A percentile compares a stretch with the other conserved stretches of the same genome.
Conservation (phyloP, 2,329 filamentous ascomycete species). For the Fusarium temperatum region DNA sequence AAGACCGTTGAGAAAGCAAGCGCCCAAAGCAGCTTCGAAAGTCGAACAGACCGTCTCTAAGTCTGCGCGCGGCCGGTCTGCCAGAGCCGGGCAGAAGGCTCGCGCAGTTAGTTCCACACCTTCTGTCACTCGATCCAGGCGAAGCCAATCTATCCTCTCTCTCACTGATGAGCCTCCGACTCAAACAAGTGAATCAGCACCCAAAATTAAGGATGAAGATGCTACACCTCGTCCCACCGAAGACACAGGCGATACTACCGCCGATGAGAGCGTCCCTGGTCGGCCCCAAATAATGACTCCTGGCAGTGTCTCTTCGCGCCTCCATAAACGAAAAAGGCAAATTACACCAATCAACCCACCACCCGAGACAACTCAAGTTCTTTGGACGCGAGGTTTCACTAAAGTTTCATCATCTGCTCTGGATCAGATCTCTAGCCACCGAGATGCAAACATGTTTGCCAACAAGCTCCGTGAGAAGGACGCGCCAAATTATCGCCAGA, state of each 20-base stretch:
- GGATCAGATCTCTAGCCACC: conserved; percentile 80
- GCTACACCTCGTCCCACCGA: conserved; percentile 63
- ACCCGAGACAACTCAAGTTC: conserved; percentile 71
- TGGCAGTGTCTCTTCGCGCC: conserved; percentile 50
- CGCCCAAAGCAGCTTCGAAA: conserved; percentile 43
- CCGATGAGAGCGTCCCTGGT: conserved; percentile 60
- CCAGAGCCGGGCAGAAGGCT: conserved; percentile 49
- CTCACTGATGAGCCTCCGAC: conserved; percentile 59
- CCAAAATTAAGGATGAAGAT: conserved; percentile 68
- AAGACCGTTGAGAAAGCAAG: conserved; percentile 47
- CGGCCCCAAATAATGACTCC: conserved; percentile 51
- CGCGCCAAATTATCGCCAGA: conserved; percentile 77
- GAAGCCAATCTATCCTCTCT: conserved; percentile 58
- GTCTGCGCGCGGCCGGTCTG: conserved; percentile 46
- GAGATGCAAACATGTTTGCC: conserved; percentile 82
- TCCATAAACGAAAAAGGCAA: conserved; percentile 66
- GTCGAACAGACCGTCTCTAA: conserved; percentile 37
- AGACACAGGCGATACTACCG: conserved; percentile 64
- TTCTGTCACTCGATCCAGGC: conserved; percentile 47
- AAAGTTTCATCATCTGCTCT: conserved; percentile 77
- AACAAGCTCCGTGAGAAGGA: conserved; percentile 78
- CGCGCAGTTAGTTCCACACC: conserved; percentile 49
- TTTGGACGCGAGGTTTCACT: conserved; percentile 79
- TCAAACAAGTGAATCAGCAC: conserved; percentile 50
- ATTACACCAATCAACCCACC: conserved; percentile 58